Base-by-base conservation (phyloP, 495 filamentous ascomycete species). In the Penicillium pancosmium region DNA sequence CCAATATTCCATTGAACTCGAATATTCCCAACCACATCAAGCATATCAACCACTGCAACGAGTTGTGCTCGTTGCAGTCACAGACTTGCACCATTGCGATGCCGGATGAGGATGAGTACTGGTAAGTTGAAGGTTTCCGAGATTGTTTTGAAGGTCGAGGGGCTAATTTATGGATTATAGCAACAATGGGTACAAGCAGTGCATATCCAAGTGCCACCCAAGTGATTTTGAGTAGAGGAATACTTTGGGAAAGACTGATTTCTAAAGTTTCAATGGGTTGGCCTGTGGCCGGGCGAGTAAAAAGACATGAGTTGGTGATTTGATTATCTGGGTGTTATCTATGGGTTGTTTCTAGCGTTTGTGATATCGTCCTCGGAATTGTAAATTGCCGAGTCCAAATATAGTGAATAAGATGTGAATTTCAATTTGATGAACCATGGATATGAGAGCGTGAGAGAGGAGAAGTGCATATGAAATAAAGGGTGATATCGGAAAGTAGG, bases 21-120 rank as follows among this genome's bases (percentile, higher is more conserved):
- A 58, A 69, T 15, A 44, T 50, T 21, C 49, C 58, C 9, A 57
- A 60, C 34, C 54, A 59, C 10, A 50, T 59, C 2, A 63, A 62
- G 40, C 50, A 53, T 16, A 50, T 67, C 50, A 64, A 66, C 44
- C 61, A 61, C 33, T 72, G 71, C 49, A 49, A 62, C n/a, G 66
- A 69, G 46, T 13, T 71, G 44, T 74, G 71, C 35, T 68, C 65
- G 8, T 44, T 74, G 48, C 50, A 60, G 36, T 50, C 67, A 4
- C 63, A 71, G 52, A 61, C 68, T 8, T 74, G 70, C 46, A 63
- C 59, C 3, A 50, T 71, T 56, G 68, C 70, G 19, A 50, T 70
- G 16, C 70, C 72, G 0, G 50, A 69, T 13, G 70, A 71, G 49
- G 63, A 73, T 46, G 44, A 54, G 31, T 73, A 62, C 40, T 74